Evolutionary conservation across 169 alveolate species (phyloP), one percentile per base, ranked within the genome.

Genomic region (Cryptosporidium tyzzeri): DNA sequence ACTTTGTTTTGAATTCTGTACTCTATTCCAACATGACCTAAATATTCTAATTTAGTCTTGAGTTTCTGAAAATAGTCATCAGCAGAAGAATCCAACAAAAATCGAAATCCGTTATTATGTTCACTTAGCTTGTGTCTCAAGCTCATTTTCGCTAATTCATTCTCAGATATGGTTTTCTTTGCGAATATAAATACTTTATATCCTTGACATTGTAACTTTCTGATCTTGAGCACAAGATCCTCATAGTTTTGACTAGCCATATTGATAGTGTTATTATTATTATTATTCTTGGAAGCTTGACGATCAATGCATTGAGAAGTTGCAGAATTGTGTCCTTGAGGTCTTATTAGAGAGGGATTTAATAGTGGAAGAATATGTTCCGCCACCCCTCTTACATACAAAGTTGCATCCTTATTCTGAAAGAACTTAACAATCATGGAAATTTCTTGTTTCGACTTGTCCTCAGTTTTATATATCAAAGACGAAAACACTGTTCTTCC

Each of bases 401-500:
- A 12, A 16, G 67, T 67, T 48, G 75, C 68, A n/a, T 41, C 50
- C 29, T 50, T 41, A 1, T 37, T 80, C 44, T 65, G 89, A 62
- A 29, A 53, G 39, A 80, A 80, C 33, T 48, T 80, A 41, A 80
- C 89, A n/a, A 80, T 39, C 67, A 80, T 41, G n/a, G 89, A 80
- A 10, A 80, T 48, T 33, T 61, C 75, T 18, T 80, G 80, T 18
- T 80, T 80, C 29, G 35, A 16, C 55, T 50, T 39, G 70, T 80
- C 75, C 68, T 80, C 89, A 48, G 33, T 61, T 50, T 48, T 80
- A 29, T 80, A 80, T 12, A 80, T 44, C 58, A 80, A 50, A 48
- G 89, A 80, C 41, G 89, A 69, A 80, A 80, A 80, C 6, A 80
- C 53, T 23, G 89, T 80, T 23, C 75, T 37, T 62, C 89, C 89